A percentile compares a stretch with the other conserved stretches of the same genome.
Evolutionary conservation across 371 early-diverging fungal genomes (phyloP).

Genomic region (Circinella umbellata): DNA sequence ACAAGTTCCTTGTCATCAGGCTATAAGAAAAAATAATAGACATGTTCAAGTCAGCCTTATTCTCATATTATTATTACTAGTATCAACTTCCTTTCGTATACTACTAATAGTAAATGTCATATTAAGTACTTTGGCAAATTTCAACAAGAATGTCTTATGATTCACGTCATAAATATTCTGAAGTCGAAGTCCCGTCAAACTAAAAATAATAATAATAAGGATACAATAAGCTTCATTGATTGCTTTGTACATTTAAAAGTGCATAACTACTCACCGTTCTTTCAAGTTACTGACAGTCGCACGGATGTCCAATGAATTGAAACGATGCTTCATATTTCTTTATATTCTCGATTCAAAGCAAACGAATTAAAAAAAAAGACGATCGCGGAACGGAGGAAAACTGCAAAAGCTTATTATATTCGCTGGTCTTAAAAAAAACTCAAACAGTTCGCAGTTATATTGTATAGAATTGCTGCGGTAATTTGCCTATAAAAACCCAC

Average conservation of each 20-base stretch:
- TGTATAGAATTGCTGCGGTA: background rate
- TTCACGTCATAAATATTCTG: constrained; percentile 96
- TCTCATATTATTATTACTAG: background rate
- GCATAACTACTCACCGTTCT: constrained; percentile 49
- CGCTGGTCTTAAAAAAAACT: background rate
- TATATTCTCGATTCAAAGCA: background rate
- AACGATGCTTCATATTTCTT: constrained; percentile 72
- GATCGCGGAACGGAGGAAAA: background rate
- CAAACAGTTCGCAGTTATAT: too few relatives aligned
- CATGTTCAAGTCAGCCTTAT: too few relatives aligned
- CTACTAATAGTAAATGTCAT: too few relatives aligned
- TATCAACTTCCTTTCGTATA: too few relatives aligned
- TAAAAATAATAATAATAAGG: constrained; percentile 18
- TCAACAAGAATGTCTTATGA: constrained; percentile 88
- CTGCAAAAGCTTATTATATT: background rate
- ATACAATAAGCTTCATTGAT: too few relatives aligned
- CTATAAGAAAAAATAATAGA: constrained; percentile 25
- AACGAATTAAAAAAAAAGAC: constrained; percentile 2
- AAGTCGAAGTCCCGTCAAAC: constrained; percentile 83
- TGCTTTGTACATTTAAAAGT: background rate
- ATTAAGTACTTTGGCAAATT: constrained; percentile 78
- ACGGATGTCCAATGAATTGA: constrained; percentile 87
- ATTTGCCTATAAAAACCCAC: background rate
- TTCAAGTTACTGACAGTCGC: constrained; percentile 78
- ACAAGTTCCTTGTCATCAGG: constrained; percentile 90